These are phyloP conservation scores for Lachancea nothofagi DNA, from an alignment of 805 yeast species.

Conservation along the genomic window DNA sequence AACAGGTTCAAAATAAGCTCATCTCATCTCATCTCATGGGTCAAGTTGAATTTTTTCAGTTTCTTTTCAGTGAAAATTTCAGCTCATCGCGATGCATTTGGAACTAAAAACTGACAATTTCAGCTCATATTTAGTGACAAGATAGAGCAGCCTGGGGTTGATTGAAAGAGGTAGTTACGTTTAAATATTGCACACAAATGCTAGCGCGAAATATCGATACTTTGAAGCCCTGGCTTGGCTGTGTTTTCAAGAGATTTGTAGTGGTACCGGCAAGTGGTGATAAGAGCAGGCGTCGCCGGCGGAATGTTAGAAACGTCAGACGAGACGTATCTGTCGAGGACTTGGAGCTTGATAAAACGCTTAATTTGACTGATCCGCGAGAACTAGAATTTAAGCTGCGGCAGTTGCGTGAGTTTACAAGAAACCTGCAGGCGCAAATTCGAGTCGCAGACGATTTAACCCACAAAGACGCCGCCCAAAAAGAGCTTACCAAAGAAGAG, in stretches of 20 bases:
- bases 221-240: background rate
- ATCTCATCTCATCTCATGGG: conserved; percentile 16
- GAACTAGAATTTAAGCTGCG: conserved; percentile 23
- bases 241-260: conserved; percentile 4
- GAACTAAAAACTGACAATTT: background rate
- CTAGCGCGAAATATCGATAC: background rate
- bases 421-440: conserved; percentile 18
- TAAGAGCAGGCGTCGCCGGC: conserved; percentile 4
- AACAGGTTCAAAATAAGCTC: background rate
- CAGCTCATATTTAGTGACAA: too few relatives aligned
- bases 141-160: too few relatives aligned
- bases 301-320: conserved; percentile 1
- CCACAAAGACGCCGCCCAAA: conserved; percentile 8
- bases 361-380: conserved; percentile 8
- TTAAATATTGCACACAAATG: too few relatives aligned
- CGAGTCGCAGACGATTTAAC: conserved; percentile 13
- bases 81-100: conserved; percentile 8
- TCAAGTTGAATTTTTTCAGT: conserved; percentile 9
- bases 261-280: conserved; percentile 8
- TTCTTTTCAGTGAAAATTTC: conserved; percentile 1
- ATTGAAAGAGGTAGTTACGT: too few relatives aligned
- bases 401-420: conserved; percentile 27
- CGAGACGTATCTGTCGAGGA: conserved; percentile 11
- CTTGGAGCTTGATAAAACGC: conserved; percentile 11
- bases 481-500: background rate